These are phyloP conservation scores for Camellia sinensis DNA, from an alignment of 148 eudicot species.

Conservation along the genomic window DNA sequence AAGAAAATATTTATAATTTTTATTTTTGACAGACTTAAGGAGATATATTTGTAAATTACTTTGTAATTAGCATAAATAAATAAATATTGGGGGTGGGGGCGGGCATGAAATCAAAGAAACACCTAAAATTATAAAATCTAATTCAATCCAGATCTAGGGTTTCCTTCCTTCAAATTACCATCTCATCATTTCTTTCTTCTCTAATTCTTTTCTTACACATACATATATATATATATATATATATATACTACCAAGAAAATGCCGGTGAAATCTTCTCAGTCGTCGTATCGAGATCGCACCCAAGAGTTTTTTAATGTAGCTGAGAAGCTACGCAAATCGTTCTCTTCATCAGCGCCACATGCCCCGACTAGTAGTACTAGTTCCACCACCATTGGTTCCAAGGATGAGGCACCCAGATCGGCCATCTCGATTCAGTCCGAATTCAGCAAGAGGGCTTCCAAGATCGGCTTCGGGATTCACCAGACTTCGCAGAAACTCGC, in stretches of 20 bases:
- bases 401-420: slow-evolving; percentile 39
- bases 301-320: slow-evolving; percentile 56
- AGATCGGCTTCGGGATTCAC: slow-evolving; percentile 70
- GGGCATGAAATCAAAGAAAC: no score
- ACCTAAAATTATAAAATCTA: no score
- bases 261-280: not conserved
- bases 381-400: slow-evolving; percentile 6
- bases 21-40: no score
- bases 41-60: no score
- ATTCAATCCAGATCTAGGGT: not conserved
- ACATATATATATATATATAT: no score
- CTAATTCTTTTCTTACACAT: not conserved
- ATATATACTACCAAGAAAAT: no score
- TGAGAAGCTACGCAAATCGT: slow-evolving; percentile 46
- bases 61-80: no score
- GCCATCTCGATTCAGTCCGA: slow-evolving; percentile 54
- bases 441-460: slow-evolving; percentile 69
- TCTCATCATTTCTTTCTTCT: not conserved
- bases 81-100: no score
- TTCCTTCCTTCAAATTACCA: no score
- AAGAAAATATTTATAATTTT: no score
- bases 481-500: slow-evolving; percentile 83
- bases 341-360: slow-evolving; percentile 16
- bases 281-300: slow-evolving; percentile 65
- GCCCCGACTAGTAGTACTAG: slow-evolving; percentile 34